These are phyloP conservation scores for Lepidopterella palustris DNA, from an alignment of 495 filamentous ascomycete species.

Conservation along the genomic window DNA sequence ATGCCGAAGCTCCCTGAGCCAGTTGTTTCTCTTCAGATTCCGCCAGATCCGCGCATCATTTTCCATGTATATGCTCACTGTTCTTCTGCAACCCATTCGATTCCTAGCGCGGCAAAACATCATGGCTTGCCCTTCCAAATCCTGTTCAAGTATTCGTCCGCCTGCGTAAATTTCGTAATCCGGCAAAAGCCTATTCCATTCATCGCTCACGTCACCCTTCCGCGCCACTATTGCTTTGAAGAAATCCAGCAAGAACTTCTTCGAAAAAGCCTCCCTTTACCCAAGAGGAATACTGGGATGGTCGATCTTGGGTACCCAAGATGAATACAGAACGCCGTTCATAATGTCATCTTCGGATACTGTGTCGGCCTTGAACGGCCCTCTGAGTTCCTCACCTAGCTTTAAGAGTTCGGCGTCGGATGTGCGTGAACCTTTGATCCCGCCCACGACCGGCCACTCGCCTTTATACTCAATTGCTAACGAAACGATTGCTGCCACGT, in stretches of 20 bases:
- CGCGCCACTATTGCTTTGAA: conserved; percentile 39
- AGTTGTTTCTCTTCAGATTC: no score
- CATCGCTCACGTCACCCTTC: conserved; percentile 43
- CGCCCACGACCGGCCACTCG: conserved; percentile 50
- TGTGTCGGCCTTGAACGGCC: conserved; percentile 41
- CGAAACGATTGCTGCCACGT: conserved; percentile 44
- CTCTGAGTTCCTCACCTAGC: conserved; percentile 46
- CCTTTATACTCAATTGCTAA: conserved; percentile 49
- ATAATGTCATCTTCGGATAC: conserved; percentile 33
- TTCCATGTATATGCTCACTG: no score
- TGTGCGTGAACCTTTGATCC: conserved; percentile 46
- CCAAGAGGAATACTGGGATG: conserved; percentile 44
- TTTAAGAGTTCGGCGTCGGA: conserved; percentile 40
- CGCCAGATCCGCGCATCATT: no score
- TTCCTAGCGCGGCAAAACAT: no score
- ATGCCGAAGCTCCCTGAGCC: no score
- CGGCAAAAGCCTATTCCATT: conserved; percentile 48
- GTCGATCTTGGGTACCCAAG: conserved; percentile 8
- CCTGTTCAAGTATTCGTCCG: conserved; percentile 43
- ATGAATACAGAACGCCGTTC: conserved; percentile 10
- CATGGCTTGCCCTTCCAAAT: conserved; percentile 41
- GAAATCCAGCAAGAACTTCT: conserved; percentile 36
- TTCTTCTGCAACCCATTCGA: no score
- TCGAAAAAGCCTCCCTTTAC: conserved; percentile 34
- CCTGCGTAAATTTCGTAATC: conserved; percentile 45